These are phyloP conservation scores for Yarrowia sp. DNA, from an alignment of 805 yeast species.

Conservation along the genomic window DNA sequence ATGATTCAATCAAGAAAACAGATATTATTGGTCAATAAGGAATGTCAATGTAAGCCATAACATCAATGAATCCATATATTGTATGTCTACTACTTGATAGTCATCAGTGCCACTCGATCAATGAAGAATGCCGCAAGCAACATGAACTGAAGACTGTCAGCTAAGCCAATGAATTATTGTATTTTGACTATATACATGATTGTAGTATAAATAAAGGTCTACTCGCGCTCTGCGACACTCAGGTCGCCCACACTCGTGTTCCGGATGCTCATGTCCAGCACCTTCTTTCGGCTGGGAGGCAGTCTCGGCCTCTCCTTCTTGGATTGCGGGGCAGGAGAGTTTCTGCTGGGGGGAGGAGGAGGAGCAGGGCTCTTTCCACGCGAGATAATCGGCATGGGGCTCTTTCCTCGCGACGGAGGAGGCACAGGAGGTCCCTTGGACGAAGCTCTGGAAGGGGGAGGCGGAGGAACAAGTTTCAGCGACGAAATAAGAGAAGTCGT, in stretches of 20 bases:
- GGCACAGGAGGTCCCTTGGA: slow-evolving; percentile 5
- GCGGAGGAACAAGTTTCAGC: slow-evolving; percentile 10
- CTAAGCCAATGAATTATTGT: no score
- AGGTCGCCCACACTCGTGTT: not conserved
- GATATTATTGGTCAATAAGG: no score
- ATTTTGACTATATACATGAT: no score
- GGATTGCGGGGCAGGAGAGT: not conserved
- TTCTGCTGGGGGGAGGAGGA: not conserved
- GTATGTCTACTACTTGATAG: no score
- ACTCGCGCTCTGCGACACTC: not conserved
- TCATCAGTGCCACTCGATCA: no score
- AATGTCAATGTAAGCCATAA: no score
- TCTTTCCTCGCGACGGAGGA: not conserved
- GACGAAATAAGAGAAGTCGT: not conserved
- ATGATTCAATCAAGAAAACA: no score
- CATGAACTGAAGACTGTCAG: no score
- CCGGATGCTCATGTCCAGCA: slow-evolving; percentile 12
- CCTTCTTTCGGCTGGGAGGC: not conserved
- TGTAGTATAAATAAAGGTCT: no score
- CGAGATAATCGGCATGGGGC: not conserved
- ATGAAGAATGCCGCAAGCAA: no score
- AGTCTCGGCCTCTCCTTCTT: not conserved
- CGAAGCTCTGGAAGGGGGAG: slow-evolving; percentile 16
- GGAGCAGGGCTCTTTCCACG: not conserved
- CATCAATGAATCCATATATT: no score